Evolutionary conservation across 73 alveolate species (phyloP).

Genomic region (Breviolum minutum): DNA sequence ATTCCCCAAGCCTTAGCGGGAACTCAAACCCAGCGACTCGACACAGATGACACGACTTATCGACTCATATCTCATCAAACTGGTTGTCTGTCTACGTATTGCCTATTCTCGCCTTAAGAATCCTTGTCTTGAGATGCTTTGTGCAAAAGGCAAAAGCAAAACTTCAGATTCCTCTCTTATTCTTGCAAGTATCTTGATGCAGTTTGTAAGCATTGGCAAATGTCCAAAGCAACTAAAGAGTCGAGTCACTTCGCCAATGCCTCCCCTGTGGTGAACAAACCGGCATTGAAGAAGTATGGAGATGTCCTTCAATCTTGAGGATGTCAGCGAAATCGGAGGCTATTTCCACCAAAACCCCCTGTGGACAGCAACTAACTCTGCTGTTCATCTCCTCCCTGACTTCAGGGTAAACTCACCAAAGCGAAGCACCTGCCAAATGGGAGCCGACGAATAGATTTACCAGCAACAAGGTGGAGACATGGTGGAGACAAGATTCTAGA

Average conservation of each 20-base stretch:
- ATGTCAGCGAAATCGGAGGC: not conserved
- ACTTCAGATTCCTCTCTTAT: too few relatives aligned
- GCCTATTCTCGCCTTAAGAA: too few relatives aligned
- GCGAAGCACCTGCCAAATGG: conserved; percentile 33
- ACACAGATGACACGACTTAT: not conserved
- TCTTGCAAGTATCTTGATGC: too few relatives aligned
- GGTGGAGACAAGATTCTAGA: too few relatives aligned
- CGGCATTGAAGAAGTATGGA: conserved; percentile 94
- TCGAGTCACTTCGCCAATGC: conserved; percentile 48
- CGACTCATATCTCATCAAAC: too few relatives aligned
- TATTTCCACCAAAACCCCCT: not conserved
- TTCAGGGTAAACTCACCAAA: conserved; percentile 78
- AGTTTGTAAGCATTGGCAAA: not conserved
- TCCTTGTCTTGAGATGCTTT: too few relatives aligned
- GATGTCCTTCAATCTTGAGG: conserved; percentile 3
- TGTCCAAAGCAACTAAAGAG: not conserved
- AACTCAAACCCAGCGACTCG: not conserved
- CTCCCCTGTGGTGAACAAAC: conserved; percentile 87
- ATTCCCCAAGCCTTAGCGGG: conserved; percentile 80
- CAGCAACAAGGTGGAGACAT: not conserved
- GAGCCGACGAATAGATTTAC: not conserved
- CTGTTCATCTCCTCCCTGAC: conserved; percentile 59
- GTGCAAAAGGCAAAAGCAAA: too few relatives aligned
- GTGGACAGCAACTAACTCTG: not conserved
- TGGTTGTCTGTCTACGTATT: too few relatives aligned